Conservation (phyloP, 1,139 yeast genomes). For the Pneumocystis murina region DNA sequence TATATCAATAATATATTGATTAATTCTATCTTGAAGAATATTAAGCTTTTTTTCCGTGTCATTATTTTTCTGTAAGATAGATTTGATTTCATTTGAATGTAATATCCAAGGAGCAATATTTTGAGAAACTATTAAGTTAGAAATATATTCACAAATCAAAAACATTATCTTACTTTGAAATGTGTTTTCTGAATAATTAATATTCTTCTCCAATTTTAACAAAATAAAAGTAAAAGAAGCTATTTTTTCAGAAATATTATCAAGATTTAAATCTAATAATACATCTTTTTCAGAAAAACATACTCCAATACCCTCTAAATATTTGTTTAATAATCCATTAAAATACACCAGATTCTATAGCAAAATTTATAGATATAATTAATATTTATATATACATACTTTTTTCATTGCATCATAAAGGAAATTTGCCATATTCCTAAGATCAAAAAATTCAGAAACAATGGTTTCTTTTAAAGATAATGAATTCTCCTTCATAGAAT, state of each 20-base stretch:
- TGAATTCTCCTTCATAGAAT: neutral
- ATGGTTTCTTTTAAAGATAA: neutral
- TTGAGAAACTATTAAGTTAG: neutral
- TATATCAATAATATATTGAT: slow-evolving; percentile 6
- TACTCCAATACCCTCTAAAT: neutral
- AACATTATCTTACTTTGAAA: neutral
- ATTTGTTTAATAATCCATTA: neutral
- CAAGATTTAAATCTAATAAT: neutral
- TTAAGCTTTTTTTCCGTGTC: neutral
- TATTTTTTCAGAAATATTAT: neutral
- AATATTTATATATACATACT: neutral
- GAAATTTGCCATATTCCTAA: neutral
- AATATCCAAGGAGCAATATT: slow-evolving; percentile 4
- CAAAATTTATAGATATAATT: neutral
- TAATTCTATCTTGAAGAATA: slow-evolving; percentile 5
- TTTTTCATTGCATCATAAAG: neutral
- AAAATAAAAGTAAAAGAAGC: neutral
- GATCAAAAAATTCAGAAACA: neutral
- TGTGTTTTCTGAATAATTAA: neutral
- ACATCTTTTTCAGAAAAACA: neutral
- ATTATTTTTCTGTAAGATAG: neutral
- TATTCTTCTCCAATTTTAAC: slow-evolving; percentile 1
- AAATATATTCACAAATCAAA: neutral
- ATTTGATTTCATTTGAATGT: slow-evolving; percentile 1
- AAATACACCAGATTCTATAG: neutral